Base-by-base conservation (phyloP, 177 flowering plant genomes). In the Vitis hybrid region DNA sequence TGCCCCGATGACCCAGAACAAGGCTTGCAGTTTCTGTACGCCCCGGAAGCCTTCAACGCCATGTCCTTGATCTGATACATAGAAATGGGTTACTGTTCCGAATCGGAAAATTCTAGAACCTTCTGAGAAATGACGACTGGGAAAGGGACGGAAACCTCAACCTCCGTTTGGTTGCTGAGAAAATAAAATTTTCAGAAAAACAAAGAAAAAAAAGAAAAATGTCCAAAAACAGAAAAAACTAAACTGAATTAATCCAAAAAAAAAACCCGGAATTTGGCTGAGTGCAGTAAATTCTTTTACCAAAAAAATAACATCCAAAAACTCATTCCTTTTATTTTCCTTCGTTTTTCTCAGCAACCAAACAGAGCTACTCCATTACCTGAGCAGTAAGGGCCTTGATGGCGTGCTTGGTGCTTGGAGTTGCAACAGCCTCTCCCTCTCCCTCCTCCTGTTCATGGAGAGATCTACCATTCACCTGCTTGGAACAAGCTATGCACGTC, bases 11-110 rank as follows among this genome's bases (percentile, higher is more conserved):
- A 81, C 11, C 93, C 90, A 1, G 90, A 80, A 76, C 99, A 95
- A 0, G 98, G 96, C 82, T 88, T 95, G 85, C 99, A 93, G 71
- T 86, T 84, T 72, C 75, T 81, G 68, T 94, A 94, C 15, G 94
- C 98, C 46, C 95, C 97, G 0, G 98, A 91, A 8, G 97, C 97
- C 80, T 91, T 95, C 74, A 95, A 27, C 2, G 99, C 99, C 75
- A 95, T 93, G 70, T 93, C 98, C 86, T 93, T 95, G 81, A 95
- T 90, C 99, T 95, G 82, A 55, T 82, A 80, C 3, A 50, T 2
- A 32, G 35, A 32, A 65, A 2, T 19, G 12, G 54, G 56, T 67
- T 6, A 59, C 0, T 49, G 1, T 48, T 24, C 62, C 19, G 10
- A 35, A 30, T 13, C 40, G 40, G 2, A 54, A 52, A 50, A 30